These are phyloP conservation scores for Mycena epipterygia DNA, from an alignment of 768 basidiomycete species.

Conservation along the genomic window DNA sequence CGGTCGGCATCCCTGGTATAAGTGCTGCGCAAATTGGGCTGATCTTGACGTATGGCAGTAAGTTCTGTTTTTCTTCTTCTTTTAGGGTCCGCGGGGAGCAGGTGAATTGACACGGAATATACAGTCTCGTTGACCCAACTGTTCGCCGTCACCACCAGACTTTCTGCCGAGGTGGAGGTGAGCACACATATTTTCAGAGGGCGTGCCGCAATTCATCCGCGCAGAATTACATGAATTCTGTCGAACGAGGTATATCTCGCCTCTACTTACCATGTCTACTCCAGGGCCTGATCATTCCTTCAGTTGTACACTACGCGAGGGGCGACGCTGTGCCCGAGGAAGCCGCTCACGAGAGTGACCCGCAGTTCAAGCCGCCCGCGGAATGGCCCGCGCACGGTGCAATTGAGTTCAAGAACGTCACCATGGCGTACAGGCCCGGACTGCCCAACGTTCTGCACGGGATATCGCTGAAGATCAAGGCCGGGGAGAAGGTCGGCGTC, in stretches of 20 bases:
- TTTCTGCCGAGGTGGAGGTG: no score
- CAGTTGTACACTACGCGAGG: slow-evolving; percentile 68
- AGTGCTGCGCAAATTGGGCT: slow-evolving; percentile 79
- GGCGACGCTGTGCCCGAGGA: slow-evolving; percentile 68
- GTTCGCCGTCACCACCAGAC: slow-evolving; percentile 45
- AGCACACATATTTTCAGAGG: background rate
- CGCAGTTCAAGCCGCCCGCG: slow-evolving; percentile 64
- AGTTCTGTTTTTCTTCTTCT: slow-evolving; percentile 36
- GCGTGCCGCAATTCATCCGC: background rate
- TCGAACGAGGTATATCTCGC: slow-evolving; percentile 62
- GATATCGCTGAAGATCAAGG: slow-evolving; percentile 19
- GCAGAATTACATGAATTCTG: slow-evolving; percentile 77
- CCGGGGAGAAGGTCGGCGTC: slow-evolving; percentile 26
- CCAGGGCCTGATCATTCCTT: background rate
- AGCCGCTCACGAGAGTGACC: slow-evolving; percentile 68
- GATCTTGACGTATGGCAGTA: slow-evolving; percentile 76
- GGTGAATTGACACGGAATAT: background rate
- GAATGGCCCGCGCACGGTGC: slow-evolving; percentile 75
- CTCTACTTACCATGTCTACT: background rate
- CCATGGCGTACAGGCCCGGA: slow-evolving; percentile 75
- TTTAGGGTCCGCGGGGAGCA: background rate
- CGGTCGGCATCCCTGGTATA: slow-evolving; percentile 66
- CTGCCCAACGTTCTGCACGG: slow-evolving; percentile 64
- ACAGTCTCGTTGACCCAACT: slow-evolving; percentile 65
- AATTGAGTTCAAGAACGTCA: slow-evolving; percentile 71